Base-by-base conservation (phyloP, 768 basidiomycete genomes). In the Boletus rubescentipes region DNA sequence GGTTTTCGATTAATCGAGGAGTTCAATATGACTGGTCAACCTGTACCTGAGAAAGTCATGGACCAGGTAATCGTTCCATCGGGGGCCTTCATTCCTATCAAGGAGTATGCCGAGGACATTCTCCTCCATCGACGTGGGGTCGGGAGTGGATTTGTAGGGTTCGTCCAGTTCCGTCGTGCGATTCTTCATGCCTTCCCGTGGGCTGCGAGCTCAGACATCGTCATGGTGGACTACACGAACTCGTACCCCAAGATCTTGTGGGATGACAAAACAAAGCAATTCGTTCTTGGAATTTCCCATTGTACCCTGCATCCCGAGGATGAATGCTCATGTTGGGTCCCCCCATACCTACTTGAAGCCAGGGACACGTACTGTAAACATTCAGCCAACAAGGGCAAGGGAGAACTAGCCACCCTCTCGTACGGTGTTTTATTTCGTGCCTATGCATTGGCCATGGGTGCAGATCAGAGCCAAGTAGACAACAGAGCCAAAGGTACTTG, bases 181-280 rank as follows among this genome's bases (percentile, higher is more conserved):
- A 39, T 56, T 16, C 10, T 57, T 20, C 9, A 45, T 16, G 45
- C 56, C 7, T 59, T 55, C 40, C 46, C 45, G 10, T 59, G 54
- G 54, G 58, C 58, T 15, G n/a, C 45, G 12, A 56, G 32, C 36
- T 59, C 57, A 11, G 57, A 55, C 44, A n/a, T 55, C n/a, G 54
- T 58, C 48, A 55, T 58, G 57, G 57, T 55, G 44, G 54, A 58
- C 44, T 58, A 58, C 31, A 50, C 53, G 23, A 55, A 47, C 48
- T 55, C 57, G 9, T 56, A 59, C 41, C 46, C 54, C 15, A 59
- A 31, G 34, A 38, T 59, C 31, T 43, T 48, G 20, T 59, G 54
- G 57, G 49, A 59, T 30, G 41, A 57, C 16, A 47, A 42, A 48
- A 51, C 49, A n/a, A 59, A 51, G 20, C 36, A 59, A 40, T 56